These are phyloP conservation scores for Sordaria brevicollis DNA, from an alignment of 495 filamentous ascomycete genomes.

Conservation along the genomic window DNA sequence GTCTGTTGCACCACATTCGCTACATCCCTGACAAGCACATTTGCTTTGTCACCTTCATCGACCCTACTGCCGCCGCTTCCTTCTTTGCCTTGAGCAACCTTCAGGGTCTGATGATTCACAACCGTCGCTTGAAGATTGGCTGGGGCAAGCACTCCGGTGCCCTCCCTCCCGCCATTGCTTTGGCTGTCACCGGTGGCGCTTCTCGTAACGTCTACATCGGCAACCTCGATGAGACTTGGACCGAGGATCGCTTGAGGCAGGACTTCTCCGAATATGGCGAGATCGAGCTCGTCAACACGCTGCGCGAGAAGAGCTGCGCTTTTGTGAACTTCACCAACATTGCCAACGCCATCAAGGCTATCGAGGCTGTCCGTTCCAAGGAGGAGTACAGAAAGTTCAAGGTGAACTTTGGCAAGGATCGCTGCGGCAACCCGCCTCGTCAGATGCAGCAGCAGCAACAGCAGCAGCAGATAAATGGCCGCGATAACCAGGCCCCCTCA, in stretches of 20 bases:
- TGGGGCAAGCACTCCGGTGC: conserved; percentile 99
- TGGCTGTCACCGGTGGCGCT: conserved; percentile 91
- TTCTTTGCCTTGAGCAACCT: conserved; percentile 97
- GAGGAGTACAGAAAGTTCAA: conserved; percentile 98
- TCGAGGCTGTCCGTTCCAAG: conserved; percentile 85
- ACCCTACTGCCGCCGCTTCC: conserved; percentile 92
- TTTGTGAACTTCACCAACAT: conserved; percentile 99
- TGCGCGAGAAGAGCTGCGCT: conserved; percentile 97
- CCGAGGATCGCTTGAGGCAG: conserved; percentile 85
- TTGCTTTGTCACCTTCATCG: conserved; percentile 98
- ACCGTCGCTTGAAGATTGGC: conserved; percentile 92
- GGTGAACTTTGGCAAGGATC: conserved; percentile 98
- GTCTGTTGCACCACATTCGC: conserved; percentile 90
- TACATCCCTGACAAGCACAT: conserved; percentile 99
- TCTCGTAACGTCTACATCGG: conserved; percentile 97
- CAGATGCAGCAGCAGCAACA: conserved; percentile 51
- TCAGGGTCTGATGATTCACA: conserved; percentile 98
- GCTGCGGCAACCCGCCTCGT: conserved; percentile 90
- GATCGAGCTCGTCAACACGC: conserved; percentile 92
- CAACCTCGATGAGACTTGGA: conserved; percentile 95
- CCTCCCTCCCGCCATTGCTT: conserved; percentile 87
- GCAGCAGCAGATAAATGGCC: too few relatives aligned
- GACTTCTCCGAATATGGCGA: conserved; percentile 98
- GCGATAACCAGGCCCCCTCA: conserved; percentile 53
- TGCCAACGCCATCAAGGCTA: conserved; percentile 98